Conservation (phyloP, 805 yeast species). For the Saccharomyces jurei region DNA sequence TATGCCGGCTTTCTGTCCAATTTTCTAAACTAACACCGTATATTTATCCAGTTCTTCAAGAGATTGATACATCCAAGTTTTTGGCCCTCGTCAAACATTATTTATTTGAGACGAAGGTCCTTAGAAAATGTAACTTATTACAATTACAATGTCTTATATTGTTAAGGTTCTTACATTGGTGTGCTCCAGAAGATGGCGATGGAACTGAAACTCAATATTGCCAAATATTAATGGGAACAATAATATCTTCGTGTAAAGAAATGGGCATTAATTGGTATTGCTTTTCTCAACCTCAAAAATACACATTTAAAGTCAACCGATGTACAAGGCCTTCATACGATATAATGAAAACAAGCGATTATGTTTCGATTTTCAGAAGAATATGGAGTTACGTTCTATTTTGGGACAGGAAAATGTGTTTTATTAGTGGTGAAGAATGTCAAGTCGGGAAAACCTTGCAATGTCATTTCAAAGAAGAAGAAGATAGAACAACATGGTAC, state of each 20-base stretch:
- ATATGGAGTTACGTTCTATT: constrained; percentile 23
- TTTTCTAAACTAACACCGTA: constrained; percentile 8
- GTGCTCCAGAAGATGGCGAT: constrained; percentile 30
- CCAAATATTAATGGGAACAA: constrained; percentile 23
- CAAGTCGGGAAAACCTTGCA: constrained; percentile 18
- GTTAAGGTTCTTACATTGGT: constrained; percentile 27
- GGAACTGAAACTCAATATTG: constrained; percentile 25
- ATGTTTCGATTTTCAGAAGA: constrained; percentile 11
- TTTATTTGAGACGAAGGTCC: constrained; percentile 17
- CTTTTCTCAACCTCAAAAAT: constrained; percentile 10
- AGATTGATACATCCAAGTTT: constrained; percentile 17
- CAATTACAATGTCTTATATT: constrained; percentile 24
- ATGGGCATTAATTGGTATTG: constrained; percentile 25
- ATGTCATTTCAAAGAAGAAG: constrained; percentile 2
- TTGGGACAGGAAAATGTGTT: constrained; percentile 27
- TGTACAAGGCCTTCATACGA: constrained; percentile 15
- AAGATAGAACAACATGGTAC: constrained; percentile 14
- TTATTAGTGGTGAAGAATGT: constrained; percentile 27
- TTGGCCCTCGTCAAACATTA: constrained; percentile 20
- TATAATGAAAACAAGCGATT: constrained; percentile 11
- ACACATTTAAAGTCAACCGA: constrained; percentile 13
- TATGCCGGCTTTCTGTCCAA: constrained; percentile 20
- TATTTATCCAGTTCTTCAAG: constrained; percentile 1
- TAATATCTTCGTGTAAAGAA: constrained; percentile 23
- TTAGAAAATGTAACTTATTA: constrained; percentile 24